Conservation (phyloP, 2,329 filamentous ascomycete species). For the Rutstroemia sp. region DNA sequence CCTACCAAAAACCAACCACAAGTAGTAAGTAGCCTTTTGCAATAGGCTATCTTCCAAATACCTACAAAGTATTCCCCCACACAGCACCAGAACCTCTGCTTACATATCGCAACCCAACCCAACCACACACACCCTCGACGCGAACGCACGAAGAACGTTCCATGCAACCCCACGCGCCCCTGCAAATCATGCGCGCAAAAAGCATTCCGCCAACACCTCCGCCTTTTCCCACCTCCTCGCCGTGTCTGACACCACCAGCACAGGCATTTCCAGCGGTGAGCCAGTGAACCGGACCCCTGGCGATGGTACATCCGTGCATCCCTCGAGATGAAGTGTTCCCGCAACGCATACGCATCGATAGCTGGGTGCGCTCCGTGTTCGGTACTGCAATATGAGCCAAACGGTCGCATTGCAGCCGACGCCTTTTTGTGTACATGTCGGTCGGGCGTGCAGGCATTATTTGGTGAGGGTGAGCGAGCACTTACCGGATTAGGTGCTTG, state of each 20-base stretch:
- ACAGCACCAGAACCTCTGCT: background rate
- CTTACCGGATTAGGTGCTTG: slow-evolving; percentile 1
- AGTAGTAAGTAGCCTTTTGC: background rate
- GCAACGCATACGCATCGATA: too few relatives aligned
- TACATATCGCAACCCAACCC: slow-evolving; percentile 1
- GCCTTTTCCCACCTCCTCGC: background rate
- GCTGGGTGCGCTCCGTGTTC: too few relatives aligned
- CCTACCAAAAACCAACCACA: too few relatives aligned
- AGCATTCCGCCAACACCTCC: background rate
- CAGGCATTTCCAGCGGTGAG: slow-evolving; percentile 6
- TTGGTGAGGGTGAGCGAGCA: background rate
- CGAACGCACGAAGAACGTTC: slow-evolving; percentile 1
- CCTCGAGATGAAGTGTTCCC: too few relatives aligned
- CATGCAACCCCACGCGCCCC: background rate
- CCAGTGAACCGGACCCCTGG: background rate
- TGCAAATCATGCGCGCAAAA: background rate
- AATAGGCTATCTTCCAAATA: slow-evolving; percentile 7
- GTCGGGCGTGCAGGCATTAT: background rate
- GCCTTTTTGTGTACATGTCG: background rate
- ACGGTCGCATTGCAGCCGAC: background rate
- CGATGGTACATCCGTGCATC: background rate
- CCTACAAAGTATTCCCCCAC: background rate
- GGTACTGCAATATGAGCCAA: background rate
- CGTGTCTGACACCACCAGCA: background rate
- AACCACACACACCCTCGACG: background rate